Base-by-base conservation (phyloP, 192 early-diverging fungal genomes). In the Podila epicladia region DNA sequence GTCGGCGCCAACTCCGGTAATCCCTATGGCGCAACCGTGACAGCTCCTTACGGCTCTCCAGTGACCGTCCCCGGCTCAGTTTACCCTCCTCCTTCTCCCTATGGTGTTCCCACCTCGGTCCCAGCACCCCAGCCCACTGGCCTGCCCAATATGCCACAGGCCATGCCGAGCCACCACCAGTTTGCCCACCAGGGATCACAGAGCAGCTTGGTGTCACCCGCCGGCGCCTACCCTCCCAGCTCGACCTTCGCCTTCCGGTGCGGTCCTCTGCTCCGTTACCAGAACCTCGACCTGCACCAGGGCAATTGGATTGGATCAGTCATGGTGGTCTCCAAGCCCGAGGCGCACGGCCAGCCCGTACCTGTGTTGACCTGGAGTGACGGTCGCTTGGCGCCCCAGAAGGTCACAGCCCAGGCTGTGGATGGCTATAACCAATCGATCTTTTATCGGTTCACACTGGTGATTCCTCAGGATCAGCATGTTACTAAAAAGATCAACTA, bases 401-500 rank as follows among this genome's bases (percentile, higher is more conserved):
- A 65, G 13, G 65, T 72, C 9, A 69, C 63, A 4, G 83, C 58
- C 20, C 67, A 80, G 20, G 53, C 62, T 1, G 55, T 90, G 71
- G 91, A 93, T 82, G 85, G 64, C n/a, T 91, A 83, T 79, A 82
- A 88, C 63, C 84, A 85, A 60, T 86, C 90, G 9, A 75, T 78
- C 64, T 93, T 93, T 73, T 93, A 89, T 84, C 84, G 91, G 9
- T 89, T 90, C 62, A 76, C 86, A 37, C 82, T 93, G 28, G 67
- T 68, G 24, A 82, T 93, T 4, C 83, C 75, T 29, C 76, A 91
- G 55, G 79, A 83, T 9, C 72, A 76, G 12, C 58, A 85, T 28
- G 84, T 75, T 0, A 68, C 75, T 35, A 79, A 79, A 35, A 71
- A 64, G 58, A 79, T 79, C 41, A 68, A 48, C 4, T 79, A 79